Percentiles rank a stretch among this genome's conserved stretches.
These are phyloP conservation scores for Pelargonium fulgidum DNA, from an alignment of 441 rosid genomes.

Conservation along the genomic window DNA sequence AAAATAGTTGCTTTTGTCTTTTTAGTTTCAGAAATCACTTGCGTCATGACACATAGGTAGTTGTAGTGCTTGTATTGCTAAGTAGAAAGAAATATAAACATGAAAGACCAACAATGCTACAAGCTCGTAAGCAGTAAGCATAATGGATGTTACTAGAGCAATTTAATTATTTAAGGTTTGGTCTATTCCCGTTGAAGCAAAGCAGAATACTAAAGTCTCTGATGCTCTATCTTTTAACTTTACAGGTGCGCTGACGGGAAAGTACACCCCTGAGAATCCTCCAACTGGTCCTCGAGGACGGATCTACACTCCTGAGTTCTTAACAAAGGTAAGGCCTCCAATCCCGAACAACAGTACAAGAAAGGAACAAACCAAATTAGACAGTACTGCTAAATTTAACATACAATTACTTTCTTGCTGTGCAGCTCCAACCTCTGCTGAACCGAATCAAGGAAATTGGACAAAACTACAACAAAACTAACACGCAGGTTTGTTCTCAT, in stretches of 20 bases:
- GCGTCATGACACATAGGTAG: no score
- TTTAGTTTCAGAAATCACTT: no score
- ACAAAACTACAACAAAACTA: slow-evolving; percentile 51
- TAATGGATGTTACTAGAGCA: no score
- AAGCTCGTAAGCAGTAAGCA: no score
- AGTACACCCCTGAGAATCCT: slow-evolving; percentile 79
- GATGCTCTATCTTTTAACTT: background rate
- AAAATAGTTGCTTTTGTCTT: no score
- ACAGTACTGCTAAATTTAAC: background rate
- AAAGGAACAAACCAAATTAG: background rate
- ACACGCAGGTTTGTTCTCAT: slow-evolving; percentile 60
- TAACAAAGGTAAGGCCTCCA: slow-evolving; percentile 45
- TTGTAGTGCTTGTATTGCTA: no score
- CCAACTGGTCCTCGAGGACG: slow-evolving; percentile 78
- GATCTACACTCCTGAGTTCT: slow-evolving; percentile 68
- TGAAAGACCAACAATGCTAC: no score
- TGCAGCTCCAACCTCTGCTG: slow-evolving; percentile 80
- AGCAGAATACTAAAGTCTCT: background rate
- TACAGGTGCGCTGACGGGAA: slow-evolving; percentile 86
- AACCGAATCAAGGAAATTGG: slow-evolving; percentile 66
- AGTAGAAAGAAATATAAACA: no score
- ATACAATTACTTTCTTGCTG: slow-evolving; percentile 15
- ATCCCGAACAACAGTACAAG: background rate
- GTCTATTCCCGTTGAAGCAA: background rate
- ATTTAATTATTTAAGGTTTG: background rate